Conservation (phyloP, 2,329 filamentous ascomycete genomes). For the Diaporthe amygdali region DNA sequence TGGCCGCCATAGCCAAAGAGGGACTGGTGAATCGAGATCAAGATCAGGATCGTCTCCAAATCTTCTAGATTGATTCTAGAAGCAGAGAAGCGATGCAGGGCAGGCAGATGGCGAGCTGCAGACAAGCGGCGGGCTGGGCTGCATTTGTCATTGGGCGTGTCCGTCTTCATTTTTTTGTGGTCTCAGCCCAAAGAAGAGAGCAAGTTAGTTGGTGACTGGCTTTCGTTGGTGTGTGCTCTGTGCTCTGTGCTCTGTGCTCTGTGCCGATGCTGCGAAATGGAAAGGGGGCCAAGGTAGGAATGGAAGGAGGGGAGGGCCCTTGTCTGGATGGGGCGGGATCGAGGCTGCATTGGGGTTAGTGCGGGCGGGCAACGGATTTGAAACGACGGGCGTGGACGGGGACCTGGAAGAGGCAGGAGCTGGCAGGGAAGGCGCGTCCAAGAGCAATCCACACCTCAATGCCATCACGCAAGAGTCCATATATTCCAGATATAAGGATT, state of each 20-base stretch:
- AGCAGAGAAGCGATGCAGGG: not conserved
- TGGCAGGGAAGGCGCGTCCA: not conserved
- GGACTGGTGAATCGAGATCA: not conserved
- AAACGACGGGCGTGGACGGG: slow-evolving; percentile 15
- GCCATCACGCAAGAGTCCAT: slow-evolving; percentile 10
- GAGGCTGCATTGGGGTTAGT: slow-evolving; percentile 8
- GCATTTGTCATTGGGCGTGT: slow-evolving; percentile 3
- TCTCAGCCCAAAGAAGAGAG: not conserved
- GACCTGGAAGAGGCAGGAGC: slow-evolving; percentile 10
- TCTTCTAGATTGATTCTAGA: slow-evolving; percentile 21
- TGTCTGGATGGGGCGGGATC: slow-evolving; percentile 9
- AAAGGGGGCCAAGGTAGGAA: not conserved
- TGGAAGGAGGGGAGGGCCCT: not conserved
- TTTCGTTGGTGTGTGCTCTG: not conserved
- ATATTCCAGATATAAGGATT: slow-evolving; percentile 3
- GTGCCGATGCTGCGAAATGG: not conserved
- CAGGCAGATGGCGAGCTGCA: slow-evolving; percentile 8
- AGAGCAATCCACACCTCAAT: not conserved
- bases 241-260: too few species aligned
- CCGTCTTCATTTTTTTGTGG: not conserved
- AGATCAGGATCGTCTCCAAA: slow-evolving; percentile 5
- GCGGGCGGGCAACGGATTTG: not conserved
- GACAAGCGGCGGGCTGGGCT: not conserved
- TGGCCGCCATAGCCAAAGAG: not conserved
- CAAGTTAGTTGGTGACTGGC: too few species aligned